These are phyloP conservation scores for Zopfochytrium polystomum DNA, from an alignment of 371 early-diverging fungal genomes.

Conservation along the genomic window DNA sequence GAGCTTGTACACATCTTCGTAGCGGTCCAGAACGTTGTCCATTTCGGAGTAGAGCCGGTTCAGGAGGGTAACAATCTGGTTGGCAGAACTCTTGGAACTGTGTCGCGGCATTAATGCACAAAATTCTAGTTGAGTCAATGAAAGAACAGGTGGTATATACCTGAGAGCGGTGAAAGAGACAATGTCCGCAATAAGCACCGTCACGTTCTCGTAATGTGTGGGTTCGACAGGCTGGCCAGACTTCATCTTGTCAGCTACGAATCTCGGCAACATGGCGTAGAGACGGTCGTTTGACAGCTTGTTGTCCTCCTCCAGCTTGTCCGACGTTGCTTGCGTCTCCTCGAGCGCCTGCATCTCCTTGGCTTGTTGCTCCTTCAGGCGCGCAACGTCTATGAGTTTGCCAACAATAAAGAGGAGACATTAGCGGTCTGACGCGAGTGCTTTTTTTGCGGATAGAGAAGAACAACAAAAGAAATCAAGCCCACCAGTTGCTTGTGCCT, in stretches of 20 bases:
- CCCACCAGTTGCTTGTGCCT: conserved; percentile 22
- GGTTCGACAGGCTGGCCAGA: conserved; percentile 30
- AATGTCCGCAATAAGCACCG: conserved; percentile 40
- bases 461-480: neutral
- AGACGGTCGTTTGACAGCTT: conserved; percentile 34
- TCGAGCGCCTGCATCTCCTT: conserved; percentile 35
- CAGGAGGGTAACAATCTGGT: conserved; percentile 41
- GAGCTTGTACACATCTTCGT: conserved; percentile 40
- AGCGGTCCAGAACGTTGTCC: conserved; percentile 39
- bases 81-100: conserved; percentile 27
- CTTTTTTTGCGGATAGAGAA: neutral
- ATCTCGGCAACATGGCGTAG: conserved; percentile 38
- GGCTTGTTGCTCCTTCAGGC: conserved; percentile 37
- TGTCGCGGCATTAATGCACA: neutral
- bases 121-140: neutral
- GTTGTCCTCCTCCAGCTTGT: conserved; percentile 39
- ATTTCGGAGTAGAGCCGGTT: conserved; percentile 44
- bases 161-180: conserved; percentile 42
- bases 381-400: conserved; percentile 28
- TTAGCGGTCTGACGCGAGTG: conserved; percentile 1
- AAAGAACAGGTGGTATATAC: conserved; percentile 1
- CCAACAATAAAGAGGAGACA: conserved; percentile 1
- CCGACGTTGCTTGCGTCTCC: conserved; percentile 29
- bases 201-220: conserved; percentile 25
- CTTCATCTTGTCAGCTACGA: conserved; percentile 40